Evolutionary conservation across 257 asterid genomes (phyloP), one percentile per base, ranked within the genome.

Genomic region (Striga asiatica): DNA sequence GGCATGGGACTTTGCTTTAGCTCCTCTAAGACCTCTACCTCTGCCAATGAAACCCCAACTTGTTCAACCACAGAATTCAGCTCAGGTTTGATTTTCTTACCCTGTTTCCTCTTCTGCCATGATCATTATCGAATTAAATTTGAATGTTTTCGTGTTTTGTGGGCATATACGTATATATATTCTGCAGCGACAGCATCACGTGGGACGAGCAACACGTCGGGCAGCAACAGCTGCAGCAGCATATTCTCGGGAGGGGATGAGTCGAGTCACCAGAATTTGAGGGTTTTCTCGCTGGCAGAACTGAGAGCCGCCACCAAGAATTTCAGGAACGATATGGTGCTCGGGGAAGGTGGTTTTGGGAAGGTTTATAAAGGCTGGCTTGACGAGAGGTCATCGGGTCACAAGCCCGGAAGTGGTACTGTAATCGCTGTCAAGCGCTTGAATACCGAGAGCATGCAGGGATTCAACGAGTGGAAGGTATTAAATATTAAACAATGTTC

Each of bases 331-430:
- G 93, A 85, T 62, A 77, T 87, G 0, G 85, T 89, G 53, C 75
- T 89, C 8, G 97, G 95, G 19, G 97, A 85, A 56, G 97, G 97
- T n/a, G 97, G 95, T 14, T 89, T 89, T 62, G 97, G 97, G 1
- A 89, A 74, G 29, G 97, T 89, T 24, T 83, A 79, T 82, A 89
- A 83, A 62, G 97, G 97, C 16, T 89, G 89, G 93, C 73, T 89
- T 2, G 94, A 84, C 11, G 84, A 78, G 13, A 81, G 72, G 70
- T 64, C 73, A 42, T 24, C 76, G 0, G 55, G n/a, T n/a, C n/a
- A n/a, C n/a, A n/a, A n/a, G 72, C 6, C 60, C 21, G 75, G 66
- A 2, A 69, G 63, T 23, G 82, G 82, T 24, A 42, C 84, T 4
- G 74, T 71, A 2, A 56, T 85, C 65, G 97, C 97, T 45, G 92